Evolutionary conservation across 331 rosid genomes (phyloP), one percentile per base, ranked within the genome.

Genomic region (Ulmus americana): DNA sequence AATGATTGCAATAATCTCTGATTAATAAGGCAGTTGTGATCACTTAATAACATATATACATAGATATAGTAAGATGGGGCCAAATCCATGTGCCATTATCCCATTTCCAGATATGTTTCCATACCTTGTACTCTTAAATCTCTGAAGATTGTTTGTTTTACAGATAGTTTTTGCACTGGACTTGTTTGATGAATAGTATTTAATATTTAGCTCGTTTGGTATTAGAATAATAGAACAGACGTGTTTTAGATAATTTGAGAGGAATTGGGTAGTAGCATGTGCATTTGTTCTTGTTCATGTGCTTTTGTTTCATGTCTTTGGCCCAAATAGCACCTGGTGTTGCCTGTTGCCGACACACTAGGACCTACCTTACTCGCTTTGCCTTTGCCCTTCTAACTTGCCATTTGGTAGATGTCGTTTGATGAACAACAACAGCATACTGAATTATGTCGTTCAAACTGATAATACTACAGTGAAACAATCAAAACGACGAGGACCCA

Each of bases 221-320:
- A 5, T 64, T 13, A 44, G 3, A 10, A 38, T 15, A 65, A 8
- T 53, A 6, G 35, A 7, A 39, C 14, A 45, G 13, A 63, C 44
- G 11, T 47, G 54, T 38, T 11, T 45, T 41, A 1, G 59, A 57
- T 11, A 18, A 58, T 41, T 54, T 20, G 39, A 35, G 62, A 14
- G 56, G 20, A 42, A 39, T 55, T 62, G 70, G 64, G 70, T 39
- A 41, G 52, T 59, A 55, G 41, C 81, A 80, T 71, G 76, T 71
- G 83, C 48, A 51, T 35, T 70, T 77, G 72, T 57, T 62, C 50
- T 10, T 40, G 60, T 68, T 67, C 96, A 89, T 80, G 86, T 86
- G 91, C 78, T 16, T 68, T 59, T 82, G 80, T 76, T 75, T 69
- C 69, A 14, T 39, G 70, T 52, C 58, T 68, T 49, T 16, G 1